Evolutionary conservation across 306 rosid species (phyloP), one percentile per base, ranked within the genome.

Genomic region (Argentina anserina): DNA sequence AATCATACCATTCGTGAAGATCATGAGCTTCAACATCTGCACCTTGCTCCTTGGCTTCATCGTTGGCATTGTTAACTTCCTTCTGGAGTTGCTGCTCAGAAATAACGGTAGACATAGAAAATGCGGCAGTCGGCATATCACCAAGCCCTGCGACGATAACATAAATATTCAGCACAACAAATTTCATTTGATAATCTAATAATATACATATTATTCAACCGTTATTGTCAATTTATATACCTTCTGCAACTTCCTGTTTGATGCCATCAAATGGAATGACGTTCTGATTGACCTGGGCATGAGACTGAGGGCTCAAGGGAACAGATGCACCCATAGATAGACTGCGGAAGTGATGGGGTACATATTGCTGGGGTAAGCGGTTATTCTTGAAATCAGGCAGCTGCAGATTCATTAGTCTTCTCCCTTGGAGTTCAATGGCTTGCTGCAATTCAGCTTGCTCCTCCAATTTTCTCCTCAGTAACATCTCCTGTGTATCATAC

Each of bases 371-470:
- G 73, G 78, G 80, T 26, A 79, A 46, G n/a, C 80, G 86, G 66
- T 77, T 88, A 58, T 89, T 88, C 88, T 80, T 75, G 36, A 90
- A 81, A 82, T 91, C 94, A 0, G 96, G 97, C 69, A 94, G 96
- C 77, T 89, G 98, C 75, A 94, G 86, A 70, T 78, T 88, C 91
- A 86, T 80, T 78, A 94, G 69, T 83, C 97, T 87, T 80, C 91
- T 85, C 36, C 85, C 92, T 76, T 94, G 98, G 82, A 87, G 84
- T 70, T 89, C 97, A 80, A 94, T 79, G 70, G 82, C 92, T 77
- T 89, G 92, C 68, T 89, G 96, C 84, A 93, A 79, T 73, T 93
- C 98, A 62, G 86, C 93, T 80, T 87, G 96, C 83, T 91, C 91
- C 80, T 87, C 97, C 34, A 87, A 26, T 70, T 87, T 91, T 71